Evolutionary conservation across 2,329 filamentous ascomycete species (phyloP), one percentile per base, ranked within the genome.

Genomic region (Ustulina deusta): DNA sequence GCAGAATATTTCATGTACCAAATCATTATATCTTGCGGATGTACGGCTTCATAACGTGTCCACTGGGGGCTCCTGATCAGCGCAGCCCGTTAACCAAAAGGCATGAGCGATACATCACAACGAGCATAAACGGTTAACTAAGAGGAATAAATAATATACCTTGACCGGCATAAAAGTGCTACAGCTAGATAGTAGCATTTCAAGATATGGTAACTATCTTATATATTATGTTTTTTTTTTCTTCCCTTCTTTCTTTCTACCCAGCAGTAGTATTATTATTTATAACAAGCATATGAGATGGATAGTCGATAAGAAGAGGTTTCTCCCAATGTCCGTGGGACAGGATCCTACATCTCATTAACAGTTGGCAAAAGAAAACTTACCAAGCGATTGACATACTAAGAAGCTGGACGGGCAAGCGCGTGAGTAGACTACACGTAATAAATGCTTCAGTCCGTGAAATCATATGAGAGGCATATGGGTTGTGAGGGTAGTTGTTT

Each of bases 231-330:
- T n/a, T 58, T 56, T 58, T 27, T 17, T 36, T n/a, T 58, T 13
- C 4, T 20, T 27, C 10, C 3, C 22, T 55, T 27, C 1, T 6
- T 5, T 9, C 20, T 27, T 22, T 22, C 27, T n/a, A n/a, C n/a
- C n/a, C n/a, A n/a, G n/a, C n/a, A n/a, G n/a, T n/a, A n/a, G n/a
- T n/a, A n/a, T n/a, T n/a, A n/a, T n/a, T n/a, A n/a, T n/a, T n/a
- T n/a, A n/a, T 57, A 44, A 57, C 6, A 7, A 57, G 54, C 54
- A 25, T 44, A 29, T 44, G 54, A 7, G 54, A n/a, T 40, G 11
- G 36, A 22, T n/a, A n/a, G n/a, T n/a, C 27, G 25, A 46, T 22
- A 10, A 10, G n/a, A 46, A 46, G 22, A 7, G 6, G 42, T 46
- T 7, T 46, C 20, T 46, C 38, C 7, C 38, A 40, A 2, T 2